Evolutionary conservation across 345 rosid genomes (phyloP).

Genomic region (rapeseed (Brassica napus)): DNA sequence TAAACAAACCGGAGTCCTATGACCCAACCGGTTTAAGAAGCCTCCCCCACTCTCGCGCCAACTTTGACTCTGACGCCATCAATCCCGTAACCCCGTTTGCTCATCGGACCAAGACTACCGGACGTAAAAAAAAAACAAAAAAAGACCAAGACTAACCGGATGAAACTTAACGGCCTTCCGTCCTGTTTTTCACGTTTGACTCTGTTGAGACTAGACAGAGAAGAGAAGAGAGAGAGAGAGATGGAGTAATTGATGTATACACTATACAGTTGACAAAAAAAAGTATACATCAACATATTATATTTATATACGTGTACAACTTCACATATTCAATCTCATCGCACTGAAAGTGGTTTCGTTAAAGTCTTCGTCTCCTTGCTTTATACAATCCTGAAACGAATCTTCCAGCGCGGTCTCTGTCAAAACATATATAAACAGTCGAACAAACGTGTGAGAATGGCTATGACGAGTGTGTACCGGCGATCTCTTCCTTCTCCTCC

Average conservation of each 20-base stretch:
- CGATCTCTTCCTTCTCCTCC: slow-evolving; percentile 75
- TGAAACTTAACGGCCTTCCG: slow-evolving; percentile 7
- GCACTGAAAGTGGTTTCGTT: neutral
- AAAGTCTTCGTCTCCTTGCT: neutral
- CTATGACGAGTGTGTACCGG: slow-evolving; percentile 68
- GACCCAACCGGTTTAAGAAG: slow-evolving; percentile 15
- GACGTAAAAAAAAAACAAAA: too few relatives aligned
- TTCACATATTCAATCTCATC: neutral
- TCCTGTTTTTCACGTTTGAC: slow-evolving; percentile 19
- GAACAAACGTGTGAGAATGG: slow-evolving; percentile 38
- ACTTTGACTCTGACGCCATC: slow-evolving; percentile 30
- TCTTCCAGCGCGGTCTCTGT: slow-evolving; percentile 1
- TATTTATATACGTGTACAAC: neutral
- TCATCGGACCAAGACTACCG: neutral
- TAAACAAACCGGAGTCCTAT: slow-evolving; percentile 10
- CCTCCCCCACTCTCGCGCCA: slow-evolving; percentile 19
- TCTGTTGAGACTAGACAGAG: neutral
- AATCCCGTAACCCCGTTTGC: neutral
- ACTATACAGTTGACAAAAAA: neutral
- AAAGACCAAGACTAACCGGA: neutral
- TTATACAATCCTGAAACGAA: neutral
- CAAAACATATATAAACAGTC: neutral
- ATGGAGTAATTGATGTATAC: slow-evolving; percentile 4
- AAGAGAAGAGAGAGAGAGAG: neutral
- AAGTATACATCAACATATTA: neutral